Evolutionary conservation across 2,329 filamentous ascomycete genomes (phyloP), one percentile per base, ranked within the genome.

Genomic region (Lachnellula willkommii): DNA sequence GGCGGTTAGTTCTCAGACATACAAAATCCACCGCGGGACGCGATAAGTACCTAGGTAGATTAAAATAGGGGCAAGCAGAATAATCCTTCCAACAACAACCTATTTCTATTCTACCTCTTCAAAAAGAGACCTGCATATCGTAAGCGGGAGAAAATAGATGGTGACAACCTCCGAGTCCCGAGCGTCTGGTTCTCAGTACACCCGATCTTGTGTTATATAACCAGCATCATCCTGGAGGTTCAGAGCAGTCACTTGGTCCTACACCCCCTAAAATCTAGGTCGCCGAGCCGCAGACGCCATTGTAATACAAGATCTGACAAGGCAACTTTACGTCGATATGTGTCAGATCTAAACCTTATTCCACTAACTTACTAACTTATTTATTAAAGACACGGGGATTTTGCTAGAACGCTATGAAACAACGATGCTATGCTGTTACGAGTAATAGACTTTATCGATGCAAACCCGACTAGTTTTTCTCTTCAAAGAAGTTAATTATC

Each of bases 171-270:
- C 24, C n/a, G 46, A 35, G 22, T 43, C 36, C 54, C 54, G 54
- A 52, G 36, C 24, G 49, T 32, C 26, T 36, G 54, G 54, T 56
- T 45, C 42, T 24, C 15, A 35, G 24, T 43, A 52, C 49, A 35
- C 42, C 32, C 52, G 50, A 52, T 56, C 54, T 52, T 45, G 42
- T 52, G 49, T 52, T 56, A 48, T 49, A 56, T 48, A 43, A 52
- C 49, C 49, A 56, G 54, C 54, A 52, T 43, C 50, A 56, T 52
- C 54, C 28, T 32, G 43, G 24, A 52, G 43, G 40, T 52, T 36
- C 4, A 22, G 7, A 22, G 42, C 42, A 45, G 12, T 12, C 42
- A 12, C 20, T n/a, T 22, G 47, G 48, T 50, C 35, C 48, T 40
- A 50, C 47, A 36, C 8, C 11, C 32, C 9, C 1, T 8, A 37